phyloP scores from a whole-genome alignment of 306 rosid genomes.

The Medicago lupulina region DNA sequence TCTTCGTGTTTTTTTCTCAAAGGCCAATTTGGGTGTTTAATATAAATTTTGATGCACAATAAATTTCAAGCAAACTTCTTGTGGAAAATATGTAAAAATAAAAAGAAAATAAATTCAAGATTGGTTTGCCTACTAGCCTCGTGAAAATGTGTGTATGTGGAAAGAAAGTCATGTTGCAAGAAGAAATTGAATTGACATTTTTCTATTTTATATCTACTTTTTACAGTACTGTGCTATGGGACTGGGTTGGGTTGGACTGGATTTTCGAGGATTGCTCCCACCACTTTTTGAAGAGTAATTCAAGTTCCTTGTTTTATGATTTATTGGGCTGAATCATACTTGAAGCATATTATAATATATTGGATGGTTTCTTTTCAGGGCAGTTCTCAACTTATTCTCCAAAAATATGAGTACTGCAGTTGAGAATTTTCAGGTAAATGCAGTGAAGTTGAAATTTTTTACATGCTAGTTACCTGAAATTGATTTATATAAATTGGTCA shows the following conservation, averaged over 20 bases:
- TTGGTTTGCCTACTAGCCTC: constrained; percentile 30
- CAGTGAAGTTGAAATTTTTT: constrained; percentile 38
- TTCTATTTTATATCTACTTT: constrained; percentile 40
- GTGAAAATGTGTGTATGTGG: neutral
- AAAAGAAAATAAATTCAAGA: constrained; percentile 13
- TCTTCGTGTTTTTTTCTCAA: neutral
- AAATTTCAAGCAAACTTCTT: constrained; percentile 13
- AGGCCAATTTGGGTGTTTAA: neutral
- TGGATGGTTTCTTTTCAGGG: constrained; percentile 65
- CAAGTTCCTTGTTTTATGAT: constrained; percentile 33
- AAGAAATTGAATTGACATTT: constrained; percentile 41
- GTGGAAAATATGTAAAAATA: neutral
- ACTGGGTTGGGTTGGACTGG: constrained; percentile 99
- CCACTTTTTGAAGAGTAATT: constrained; percentile 94
- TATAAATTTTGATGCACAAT: constrained; percentile 6
- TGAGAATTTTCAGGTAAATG: constrained; percentile 91
- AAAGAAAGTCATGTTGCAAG: constrained; percentile 20
- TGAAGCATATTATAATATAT: constrained; percentile 31
- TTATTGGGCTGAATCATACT: constrained; percentile 15
- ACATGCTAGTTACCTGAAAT: constrained; percentile 28
- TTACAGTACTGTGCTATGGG: constrained; percentile 98
- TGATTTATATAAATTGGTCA: constrained; percentile 25
- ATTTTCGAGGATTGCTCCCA: constrained; percentile 95
- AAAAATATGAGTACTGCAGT: constrained; percentile 93
- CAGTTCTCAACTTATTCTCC: constrained; percentile 86